Evolutionary conservation across 805 yeast genomes (phyloP), one percentile per base, ranked within the genome.

Genomic region (Ascoidea rubescens): DNA sequence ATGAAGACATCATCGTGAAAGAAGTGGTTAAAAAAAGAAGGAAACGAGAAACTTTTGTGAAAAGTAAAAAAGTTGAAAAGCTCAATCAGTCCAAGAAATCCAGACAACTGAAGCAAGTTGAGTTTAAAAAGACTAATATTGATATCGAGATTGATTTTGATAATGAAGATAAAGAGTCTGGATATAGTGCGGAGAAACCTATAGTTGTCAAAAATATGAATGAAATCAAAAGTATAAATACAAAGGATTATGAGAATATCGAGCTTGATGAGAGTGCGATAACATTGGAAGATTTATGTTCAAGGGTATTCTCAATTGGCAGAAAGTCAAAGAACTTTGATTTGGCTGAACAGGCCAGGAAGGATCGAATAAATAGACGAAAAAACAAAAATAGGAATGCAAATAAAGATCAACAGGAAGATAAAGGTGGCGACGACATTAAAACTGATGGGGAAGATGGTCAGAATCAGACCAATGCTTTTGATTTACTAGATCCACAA

Each of bases 121-220:
- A 30, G 31, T 46, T 28, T 31, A 51, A 28, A 10, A 45, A 45
- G 5, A 45, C 50, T 8, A 47, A 31, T 33, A 46, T 31, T n/a
- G 32, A 50, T 37, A 17, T 50, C 21, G 54, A 55, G 32, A 48
- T 50, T 7, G 49, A 33, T 17, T 48, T 42, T 12, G 51, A 54
- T 28, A 51, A 57, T 14, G 56, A 50, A 14, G 51, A 52, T 12
- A 28, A 49, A 21, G 43, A 43, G 17, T 30, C 16, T 7, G 57
- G 51, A 46, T 54, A 63, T 53, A 31, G 60, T 53, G 57, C 59
- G 16, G 56, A 56, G 51, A 56, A 56, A 46, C 42, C 44, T 42
- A 37, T 37, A 10, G 43, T 10, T 10, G 43, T 37, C 14, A 37
- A 37, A 37, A 37, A 37, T 10, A 14, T 10, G 14, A 14, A 37